phyloP scores from a whole-genome alignment of 257 asterid genomes.

The Ehretia macrophylla region DNA sequence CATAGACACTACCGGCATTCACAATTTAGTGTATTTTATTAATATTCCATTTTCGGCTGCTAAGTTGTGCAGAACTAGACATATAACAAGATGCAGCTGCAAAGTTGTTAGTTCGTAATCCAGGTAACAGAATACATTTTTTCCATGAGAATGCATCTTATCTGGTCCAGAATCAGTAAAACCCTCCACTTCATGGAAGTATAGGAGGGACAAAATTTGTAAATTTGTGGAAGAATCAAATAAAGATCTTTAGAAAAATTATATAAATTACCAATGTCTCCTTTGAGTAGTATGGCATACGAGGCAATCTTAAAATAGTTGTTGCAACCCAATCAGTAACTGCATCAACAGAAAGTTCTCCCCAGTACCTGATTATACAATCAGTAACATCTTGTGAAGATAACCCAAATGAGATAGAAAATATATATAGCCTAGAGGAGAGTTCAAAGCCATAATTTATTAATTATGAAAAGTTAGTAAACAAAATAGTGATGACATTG shows the following conservation, averaged over 20 bases:
- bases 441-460: not conserved
- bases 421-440: not conserved
- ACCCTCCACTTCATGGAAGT: too few species aligned
- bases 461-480: not conserved
- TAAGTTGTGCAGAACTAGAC: too few species aligned
- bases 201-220: too few species aligned
- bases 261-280: constrained; percentile 74
- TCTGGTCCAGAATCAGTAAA: too few species aligned
- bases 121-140: too few species aligned
- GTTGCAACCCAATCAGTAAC: constrained; percentile 87
- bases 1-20: too few species aligned
- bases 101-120: too few species aligned
- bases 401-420: not conserved
- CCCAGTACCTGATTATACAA: constrained; percentile 55
- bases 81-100: too few species aligned
- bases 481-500: not conserved
- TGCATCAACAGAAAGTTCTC: constrained; percentile 79
- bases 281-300: constrained; percentile 72
- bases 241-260: not conserved
- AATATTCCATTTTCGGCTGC: too few species aligned
- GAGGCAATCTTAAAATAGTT: constrained; percentile 67
- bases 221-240: not conserved
- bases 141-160: too few species aligned
- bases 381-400: constrained; percentile 11
- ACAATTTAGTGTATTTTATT: too few species aligned